These are phyloP conservation scores for Lodderomyces beijingensis DNA, from an alignment of 1,139 yeast genomes.

Conservation along the genomic window DNA sequence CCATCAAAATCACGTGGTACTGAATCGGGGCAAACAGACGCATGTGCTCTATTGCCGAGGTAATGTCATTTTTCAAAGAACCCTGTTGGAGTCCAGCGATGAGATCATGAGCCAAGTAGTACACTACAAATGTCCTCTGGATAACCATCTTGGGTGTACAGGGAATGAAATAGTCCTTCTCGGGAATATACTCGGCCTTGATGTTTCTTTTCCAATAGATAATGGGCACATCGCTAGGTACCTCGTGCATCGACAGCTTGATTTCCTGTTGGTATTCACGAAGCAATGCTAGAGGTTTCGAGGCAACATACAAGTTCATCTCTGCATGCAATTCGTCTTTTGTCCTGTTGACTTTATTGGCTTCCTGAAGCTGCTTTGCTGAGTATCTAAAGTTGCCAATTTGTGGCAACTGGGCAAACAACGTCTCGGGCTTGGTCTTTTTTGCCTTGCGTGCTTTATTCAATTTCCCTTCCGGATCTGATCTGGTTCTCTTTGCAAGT, in stretches of 20 bases:
- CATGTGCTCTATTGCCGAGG: slow-evolving; percentile 5
- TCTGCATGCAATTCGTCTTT: slow-evolving; percentile 50
- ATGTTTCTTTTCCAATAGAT: slow-evolving; percentile 35
- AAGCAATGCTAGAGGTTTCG: slow-evolving; percentile 5
- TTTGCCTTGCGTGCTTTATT: slow-evolving; percentile 4
- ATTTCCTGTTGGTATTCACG: slow-evolving; percentile 5
- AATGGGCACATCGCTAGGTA: slow-evolving; percentile 20
- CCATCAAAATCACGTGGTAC: slow-evolving; percentile 35
- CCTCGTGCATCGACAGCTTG: slow-evolving; percentile 4
- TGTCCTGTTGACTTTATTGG: slow-evolving; percentile 44
- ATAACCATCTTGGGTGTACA: slow-evolving; percentile 31
- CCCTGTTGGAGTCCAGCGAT: slow-evolving; percentile 29
- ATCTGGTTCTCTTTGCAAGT: slow-evolving; percentile 8
- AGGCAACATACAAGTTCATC: slow-evolving; percentile 39
- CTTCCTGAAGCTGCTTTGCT: slow-evolving; percentile 39
- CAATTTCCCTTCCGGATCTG: slow-evolving; percentile 6
- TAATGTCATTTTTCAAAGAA: slow-evolving; percentile 11
- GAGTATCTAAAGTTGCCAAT: slow-evolving; percentile 15
- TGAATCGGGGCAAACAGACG: slow-evolving; percentile 3
- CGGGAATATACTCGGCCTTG: slow-evolving; percentile 38
- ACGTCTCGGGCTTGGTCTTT: slow-evolving; percentile 8
- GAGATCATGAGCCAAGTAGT: slow-evolving; percentile 45
- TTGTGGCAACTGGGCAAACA: slow-evolving; percentile 6
- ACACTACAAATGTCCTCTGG: slow-evolving; percentile 43
- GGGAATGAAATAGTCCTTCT: slow-evolving; percentile 53